phyloP scores from a whole-genome alignment of 2,329 filamentous ascomycete genomes.

The Cercospora canescens region DNA sequence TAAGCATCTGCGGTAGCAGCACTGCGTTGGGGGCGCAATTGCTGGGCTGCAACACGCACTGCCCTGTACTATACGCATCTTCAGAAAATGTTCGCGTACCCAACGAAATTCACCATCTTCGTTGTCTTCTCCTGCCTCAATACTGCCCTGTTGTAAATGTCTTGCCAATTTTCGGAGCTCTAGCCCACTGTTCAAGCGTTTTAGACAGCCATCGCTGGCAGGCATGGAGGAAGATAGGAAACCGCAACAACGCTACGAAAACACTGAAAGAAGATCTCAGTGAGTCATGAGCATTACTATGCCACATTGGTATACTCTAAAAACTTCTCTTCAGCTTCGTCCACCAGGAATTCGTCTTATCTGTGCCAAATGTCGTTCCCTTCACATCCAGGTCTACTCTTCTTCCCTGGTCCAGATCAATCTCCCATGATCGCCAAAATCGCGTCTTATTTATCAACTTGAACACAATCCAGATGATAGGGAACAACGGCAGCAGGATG shows the following conservation, averaged over 20 bases:
- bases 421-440: conserved; percentile 38
- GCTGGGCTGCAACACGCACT: not conserved
- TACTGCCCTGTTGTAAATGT: not conserved
- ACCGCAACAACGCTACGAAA: too few relatives aligned
- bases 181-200: too few relatives aligned
- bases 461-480: conserved; percentile 47
- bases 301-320: not conserved
- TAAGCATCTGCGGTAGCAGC: conserved; percentile 44
- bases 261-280: not conserved
- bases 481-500: conserved; percentile 54
- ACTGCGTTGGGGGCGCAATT: conserved; percentile 8
- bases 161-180: too few relatives aligned
- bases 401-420: conserved; percentile 46
- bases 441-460: conserved; percentile 46
- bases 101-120: not conserved
- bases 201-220: too few relatives aligned
- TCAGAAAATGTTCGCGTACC: not conserved
- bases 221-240: too few relatives aligned
- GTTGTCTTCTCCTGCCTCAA: not conserved
- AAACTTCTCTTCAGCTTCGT: not conserved
- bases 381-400: conserved; percentile 39
- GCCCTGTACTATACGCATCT: conserved; percentile 6
- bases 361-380: not conserved
- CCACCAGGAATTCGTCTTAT: not conserved
- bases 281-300: too few relatives aligned